phyloP scores from a whole-genome alignment of 1,139 yeast genomes.

The Candida mesenterica region DNA sequence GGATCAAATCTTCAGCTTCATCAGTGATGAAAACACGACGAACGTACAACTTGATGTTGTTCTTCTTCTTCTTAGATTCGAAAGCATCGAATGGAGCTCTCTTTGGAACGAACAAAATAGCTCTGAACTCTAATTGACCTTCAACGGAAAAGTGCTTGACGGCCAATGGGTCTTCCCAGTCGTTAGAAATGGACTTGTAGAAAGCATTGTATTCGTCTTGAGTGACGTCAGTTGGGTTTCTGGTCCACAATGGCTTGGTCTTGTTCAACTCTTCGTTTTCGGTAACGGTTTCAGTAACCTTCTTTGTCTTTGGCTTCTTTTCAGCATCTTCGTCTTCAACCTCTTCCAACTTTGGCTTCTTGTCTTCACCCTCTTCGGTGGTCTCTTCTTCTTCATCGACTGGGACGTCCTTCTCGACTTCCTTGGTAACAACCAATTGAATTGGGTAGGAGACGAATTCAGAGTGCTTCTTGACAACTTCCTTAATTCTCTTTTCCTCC shows the following conservation, averaged over 20 bases:
- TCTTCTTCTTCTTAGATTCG: conserved; percentile 98
- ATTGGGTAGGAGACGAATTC: conserved; percentile 99
- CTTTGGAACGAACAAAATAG: conserved; percentile 95
- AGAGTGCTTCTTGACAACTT: conserved; percentile 98
- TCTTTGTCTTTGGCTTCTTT: conserved; percentile 71
- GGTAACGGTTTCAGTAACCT: conserved; percentile 80
- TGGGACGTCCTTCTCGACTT: conserved; percentile 94
- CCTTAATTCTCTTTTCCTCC: conserved; percentile 99
- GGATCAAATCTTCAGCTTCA: conserved; percentile 98
- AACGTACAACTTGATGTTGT: conserved; percentile 97
- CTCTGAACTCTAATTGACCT: conserved; percentile 99
- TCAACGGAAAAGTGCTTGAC: conserved; percentile 99
- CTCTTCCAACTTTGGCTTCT: conserved; percentile 66
- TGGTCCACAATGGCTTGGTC: conserved; percentile 99
- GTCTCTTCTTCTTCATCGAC: conserved; percentile 60
- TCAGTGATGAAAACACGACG: conserved; percentile 99
- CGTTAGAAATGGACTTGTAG: conserved; percentile 98
- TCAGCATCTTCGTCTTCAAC: conserved; percentile 65
- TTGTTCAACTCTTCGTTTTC: conserved; percentile 98
- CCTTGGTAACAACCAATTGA: conserved; percentile 97
- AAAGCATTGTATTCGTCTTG: conserved; percentile 99
- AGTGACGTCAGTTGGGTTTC: conserved; percentile 96
- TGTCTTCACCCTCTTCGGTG: conserved; percentile 55
- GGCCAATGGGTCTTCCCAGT: conserved; percentile 99
- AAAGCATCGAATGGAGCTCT: conserved; percentile 99